phyloP scores from a whole-genome alignment of 768 basidiomycete species.

The Mycena kentingensis region DNA sequence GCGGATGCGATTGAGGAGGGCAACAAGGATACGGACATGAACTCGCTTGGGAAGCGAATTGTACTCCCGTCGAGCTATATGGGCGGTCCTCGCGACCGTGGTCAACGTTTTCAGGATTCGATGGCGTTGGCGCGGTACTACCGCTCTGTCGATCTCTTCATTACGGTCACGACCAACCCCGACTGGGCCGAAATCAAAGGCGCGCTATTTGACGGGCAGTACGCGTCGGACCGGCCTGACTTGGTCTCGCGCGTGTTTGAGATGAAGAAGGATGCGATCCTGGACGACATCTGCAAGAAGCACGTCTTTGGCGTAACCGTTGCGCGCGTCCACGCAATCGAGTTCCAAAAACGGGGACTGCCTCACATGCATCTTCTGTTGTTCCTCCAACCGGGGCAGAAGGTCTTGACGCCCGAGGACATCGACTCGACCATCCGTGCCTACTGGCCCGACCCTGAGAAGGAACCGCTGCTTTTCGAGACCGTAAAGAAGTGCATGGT shows the following conservation, averaged over 20 bases:
- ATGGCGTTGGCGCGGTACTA: no score
- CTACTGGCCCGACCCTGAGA: no score
- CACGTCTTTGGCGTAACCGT: conserved; percentile 43
- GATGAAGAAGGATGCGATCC: conserved; percentile 40
- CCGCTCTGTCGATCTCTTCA: conserved; percentile 49
- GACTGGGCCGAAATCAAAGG: conserved; percentile 47
- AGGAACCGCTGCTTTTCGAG: conserved; percentile 28
- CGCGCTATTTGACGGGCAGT: conserved; percentile 41
- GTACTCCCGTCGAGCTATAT: neutral
- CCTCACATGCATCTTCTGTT: no score
- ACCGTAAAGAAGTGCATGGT: conserved; percentile 43
- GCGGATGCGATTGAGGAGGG: neutral
- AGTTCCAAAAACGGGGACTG: conserved; percentile 56
- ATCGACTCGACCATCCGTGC: no score
- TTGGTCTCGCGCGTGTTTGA: conserved; percentile 49
- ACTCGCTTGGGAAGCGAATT: neutral
- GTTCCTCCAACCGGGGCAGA: no score
- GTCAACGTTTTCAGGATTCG: conserved; percentile 1
- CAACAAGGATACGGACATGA: neutral
- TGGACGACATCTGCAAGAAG: conserved; percentile 38
- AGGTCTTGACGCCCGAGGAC: no score
- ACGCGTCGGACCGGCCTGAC: conserved; percentile 47
- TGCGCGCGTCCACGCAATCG: conserved; percentile 50
- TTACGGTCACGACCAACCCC: conserved; percentile 57
- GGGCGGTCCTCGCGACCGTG: neutral